These are phyloP conservation scores for Oryza brachyantha DNA, from an alignment of 176 grass and related monocot genomes.

Conservation along the genomic window DNA sequence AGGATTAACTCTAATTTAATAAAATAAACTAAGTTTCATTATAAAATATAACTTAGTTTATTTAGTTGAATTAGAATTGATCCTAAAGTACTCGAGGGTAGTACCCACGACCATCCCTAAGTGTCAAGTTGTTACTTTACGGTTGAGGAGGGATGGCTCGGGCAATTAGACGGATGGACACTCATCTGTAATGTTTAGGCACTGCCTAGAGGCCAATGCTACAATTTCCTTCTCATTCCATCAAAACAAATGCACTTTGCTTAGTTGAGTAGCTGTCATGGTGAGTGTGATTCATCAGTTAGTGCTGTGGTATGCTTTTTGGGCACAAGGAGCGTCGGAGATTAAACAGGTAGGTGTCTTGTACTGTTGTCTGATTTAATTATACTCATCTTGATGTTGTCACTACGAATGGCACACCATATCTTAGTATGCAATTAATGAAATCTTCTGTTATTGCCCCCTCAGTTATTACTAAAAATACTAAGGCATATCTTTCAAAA, in stretches of 20 bases:
- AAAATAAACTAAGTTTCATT: too few relatives aligned
- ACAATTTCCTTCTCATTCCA: neutral
- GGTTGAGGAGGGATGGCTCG: neutral
- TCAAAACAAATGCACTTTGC: neutral
- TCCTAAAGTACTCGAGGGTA: too few relatives aligned
- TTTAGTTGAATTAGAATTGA: too few relatives aligned
- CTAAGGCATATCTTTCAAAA: too few relatives aligned
- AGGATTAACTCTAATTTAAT: too few relatives aligned
- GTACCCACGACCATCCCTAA: too few relatives aligned
- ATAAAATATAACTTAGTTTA: too few relatives aligned
- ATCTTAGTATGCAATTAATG: neutral
- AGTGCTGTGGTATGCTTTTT: neutral
- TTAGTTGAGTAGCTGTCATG: neutral
- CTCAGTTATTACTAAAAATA: neutral
- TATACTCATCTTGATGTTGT: neutral
- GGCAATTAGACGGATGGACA: neutral
- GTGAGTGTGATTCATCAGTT: neutral
- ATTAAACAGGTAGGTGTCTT: neutral
- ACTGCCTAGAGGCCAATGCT: neutral
- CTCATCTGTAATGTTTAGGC: too few relatives aligned
- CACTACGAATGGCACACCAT: neutral
- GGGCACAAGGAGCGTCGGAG: neutral
- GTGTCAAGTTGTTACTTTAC: neutral
- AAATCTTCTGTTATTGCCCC: neutral
- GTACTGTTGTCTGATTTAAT: neutral